Evolutionary conservation across 441 rosid species (phyloP).

Genomic region (Populus hybrid): DNA sequence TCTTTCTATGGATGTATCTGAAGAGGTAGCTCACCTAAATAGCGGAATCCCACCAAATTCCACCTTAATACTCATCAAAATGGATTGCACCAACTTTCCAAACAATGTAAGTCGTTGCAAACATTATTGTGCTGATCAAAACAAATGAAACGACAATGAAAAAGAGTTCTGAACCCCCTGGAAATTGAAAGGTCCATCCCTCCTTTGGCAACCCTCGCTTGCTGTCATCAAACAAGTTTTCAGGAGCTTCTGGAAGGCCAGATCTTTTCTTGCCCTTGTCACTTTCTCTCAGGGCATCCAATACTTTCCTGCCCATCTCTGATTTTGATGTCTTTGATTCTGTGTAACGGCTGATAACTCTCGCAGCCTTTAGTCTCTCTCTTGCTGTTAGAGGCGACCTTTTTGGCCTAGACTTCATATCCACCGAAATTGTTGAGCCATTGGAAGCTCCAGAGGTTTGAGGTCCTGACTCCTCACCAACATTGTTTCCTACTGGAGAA

Average conservation of each 20-base stretch:
- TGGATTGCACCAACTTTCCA: no score
- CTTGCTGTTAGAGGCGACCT: constrained; percentile 64
- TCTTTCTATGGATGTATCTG: neutral
- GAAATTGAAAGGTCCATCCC: constrained; percentile 73
- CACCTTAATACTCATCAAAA: no score
- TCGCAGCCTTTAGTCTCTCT: constrained; percentile 78
- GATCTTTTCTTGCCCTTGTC: constrained; percentile 69
- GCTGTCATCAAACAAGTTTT: constrained; percentile 82
- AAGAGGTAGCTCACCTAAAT: constrained; percentile 6
- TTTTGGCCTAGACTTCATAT: constrained; percentile 28
- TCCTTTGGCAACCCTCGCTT: constrained; percentile 74
- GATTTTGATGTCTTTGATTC: constrained; percentile 58
- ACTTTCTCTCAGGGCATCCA: constrained; percentile 72
- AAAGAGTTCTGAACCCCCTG: constrained; percentile 71
- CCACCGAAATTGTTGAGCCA: constrained; percentile 31
- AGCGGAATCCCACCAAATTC: constrained; percentile 8
- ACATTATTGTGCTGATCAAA: constrained; percentile 81
- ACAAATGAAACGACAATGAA: constrained; percentile 64
- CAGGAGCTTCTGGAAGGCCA: constrained; percentile 84
- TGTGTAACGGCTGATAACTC: constrained; percentile 57
- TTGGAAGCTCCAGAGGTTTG: constrained; percentile 31
- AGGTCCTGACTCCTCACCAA: constrained; percentile 13
- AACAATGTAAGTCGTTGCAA: constrained; percentile 73
- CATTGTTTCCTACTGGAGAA: constrained; percentile 11
- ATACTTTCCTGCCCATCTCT: constrained; percentile 64